A percentile compares a stretch with the other conserved stretches of the same genome.
Evolutionary conservation across 805 yeast genomes (phyloP).

Genomic region (Candida tallmaniae): DNA sequence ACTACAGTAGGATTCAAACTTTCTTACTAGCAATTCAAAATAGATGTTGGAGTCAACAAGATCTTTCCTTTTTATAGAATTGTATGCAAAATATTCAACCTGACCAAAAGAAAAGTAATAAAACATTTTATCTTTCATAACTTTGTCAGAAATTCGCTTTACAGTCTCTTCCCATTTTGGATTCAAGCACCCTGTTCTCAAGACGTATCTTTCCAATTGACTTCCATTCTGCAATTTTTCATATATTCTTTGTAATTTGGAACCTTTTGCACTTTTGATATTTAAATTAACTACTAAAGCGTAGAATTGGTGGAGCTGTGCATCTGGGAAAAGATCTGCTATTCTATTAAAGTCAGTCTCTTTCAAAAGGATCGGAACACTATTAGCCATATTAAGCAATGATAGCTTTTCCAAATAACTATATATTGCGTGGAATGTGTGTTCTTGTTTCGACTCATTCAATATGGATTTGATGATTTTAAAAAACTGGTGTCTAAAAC

Average conservation of each 20-base stretch:
- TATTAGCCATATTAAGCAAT: too few relatives aligned
- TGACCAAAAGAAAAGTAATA: slow-evolving; percentile 26
- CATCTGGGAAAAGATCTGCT: too few relatives aligned
- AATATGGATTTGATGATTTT: too few relatives aligned
- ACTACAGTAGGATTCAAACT: slow-evolving; percentile 27
- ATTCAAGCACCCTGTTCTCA: slow-evolving; percentile 31
- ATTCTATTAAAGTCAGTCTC: too few relatives aligned
- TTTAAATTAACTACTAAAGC: slow-evolving; percentile 28
- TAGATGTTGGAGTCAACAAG: slow-evolving; percentile 30
- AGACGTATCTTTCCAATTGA: slow-evolving; percentile 26
- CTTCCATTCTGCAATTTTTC: slow-evolving; percentile 23
- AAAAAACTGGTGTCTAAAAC: too few relatives aligned
- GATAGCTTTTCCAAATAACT: too few relatives aligned
- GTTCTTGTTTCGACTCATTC: too few relatives aligned
- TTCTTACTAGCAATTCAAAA: slow-evolving; percentile 31
- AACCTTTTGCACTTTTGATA: slow-evolving; percentile 21
- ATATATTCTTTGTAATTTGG: slow-evolving; percentile 16
- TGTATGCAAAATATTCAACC: slow-evolving; percentile 18
- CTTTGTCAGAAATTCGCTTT: slow-evolving; percentile 12
- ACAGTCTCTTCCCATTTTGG: slow-evolving; percentile 36
- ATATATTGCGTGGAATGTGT: too few relatives aligned
- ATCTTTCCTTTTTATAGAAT: slow-evolving; percentile 22
- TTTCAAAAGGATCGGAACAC: too few relatives aligned
- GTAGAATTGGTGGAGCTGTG: too few relatives aligned
- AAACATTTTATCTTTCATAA: slow-evolving; percentile 24